Conservation (phyloP, 108 stramenopile genomes). For the Skeletonema potamos region DNA sequence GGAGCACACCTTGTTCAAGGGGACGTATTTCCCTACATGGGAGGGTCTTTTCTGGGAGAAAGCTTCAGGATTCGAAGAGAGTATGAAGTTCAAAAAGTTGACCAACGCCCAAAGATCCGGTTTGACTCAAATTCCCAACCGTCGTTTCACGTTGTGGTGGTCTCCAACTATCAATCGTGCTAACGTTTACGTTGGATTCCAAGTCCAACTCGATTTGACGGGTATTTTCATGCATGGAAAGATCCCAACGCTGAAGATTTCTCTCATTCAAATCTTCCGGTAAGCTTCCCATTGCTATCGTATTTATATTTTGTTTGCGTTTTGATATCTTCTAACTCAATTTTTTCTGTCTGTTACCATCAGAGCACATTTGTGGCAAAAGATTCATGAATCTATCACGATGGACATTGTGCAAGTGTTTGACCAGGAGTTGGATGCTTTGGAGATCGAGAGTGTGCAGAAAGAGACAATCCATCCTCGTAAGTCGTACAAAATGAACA, state of each 20-base stretch:
- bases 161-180: slow-evolving; percentile 99
- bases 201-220: slow-evolving; percentile 99
- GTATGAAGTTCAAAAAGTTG: slow-evolving; percentile 99
- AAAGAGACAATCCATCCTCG: slow-evolving; percentile 99
- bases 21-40: slow-evolving; percentile 99
- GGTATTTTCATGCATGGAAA: slow-evolving; percentile 99
- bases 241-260: slow-evolving; percentile 97
- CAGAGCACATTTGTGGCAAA: slow-evolving; percentile 99
- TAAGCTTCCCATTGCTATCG: not conserved
- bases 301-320: not conserved
- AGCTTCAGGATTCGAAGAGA: slow-evolving; percentile 97
- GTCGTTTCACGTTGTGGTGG: slow-evolving; percentile 99
- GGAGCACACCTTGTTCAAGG: slow-evolving; percentile 99
- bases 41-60: slow-evolving; percentile 99
- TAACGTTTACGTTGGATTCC: slow-evolving; percentile 99
- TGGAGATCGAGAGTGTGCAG: slow-evolving; percentile 98
- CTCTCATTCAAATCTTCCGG: slow-evolving; percentile 88
- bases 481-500: slow-evolving; percentile 99
- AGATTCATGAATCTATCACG: slow-evolving; percentile 98
- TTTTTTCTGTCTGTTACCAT: slow-evolving; percentile 29
- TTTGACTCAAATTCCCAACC: slow-evolving; percentile 99
- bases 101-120: slow-evolving; percentile 98
- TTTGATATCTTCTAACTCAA: not conserved
- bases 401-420: slow-evolving; percentile 99
- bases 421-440: slow-evolving; percentile 97